Conservation (phyloP, 306 rosid species). For the Begonia peltatifolia region DNA sequence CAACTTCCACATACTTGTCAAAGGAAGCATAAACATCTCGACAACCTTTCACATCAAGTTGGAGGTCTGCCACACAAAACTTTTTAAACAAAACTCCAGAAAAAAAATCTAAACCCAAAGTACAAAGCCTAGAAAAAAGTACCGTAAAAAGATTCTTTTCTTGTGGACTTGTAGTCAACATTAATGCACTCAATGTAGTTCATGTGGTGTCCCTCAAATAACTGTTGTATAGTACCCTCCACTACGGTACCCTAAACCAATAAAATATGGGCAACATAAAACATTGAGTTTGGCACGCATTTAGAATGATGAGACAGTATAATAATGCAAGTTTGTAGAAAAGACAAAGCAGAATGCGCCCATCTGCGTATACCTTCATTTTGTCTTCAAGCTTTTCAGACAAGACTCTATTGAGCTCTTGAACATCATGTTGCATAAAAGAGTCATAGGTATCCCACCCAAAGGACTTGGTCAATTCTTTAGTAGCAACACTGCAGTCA, state of each 20-base stretch:
- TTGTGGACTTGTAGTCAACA: conserved; percentile 81
- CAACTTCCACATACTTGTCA: conserved; percentile 91
- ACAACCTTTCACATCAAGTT: conserved; percentile 95
- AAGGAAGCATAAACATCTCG: conserved; percentile 86
- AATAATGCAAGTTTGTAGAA: too few relatives aligned
- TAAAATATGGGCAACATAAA: conserved; percentile 8
- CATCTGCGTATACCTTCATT: conserved; percentile 54
- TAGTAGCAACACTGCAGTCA: conserved; percentile 77
- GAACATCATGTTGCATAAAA: conserved; percentile 96
- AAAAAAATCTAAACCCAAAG: conserved; percentile 1
- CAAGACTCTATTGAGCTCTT: conserved; percentile 89
- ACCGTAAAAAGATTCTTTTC: conserved; percentile 96
- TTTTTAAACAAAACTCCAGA: conserved; percentile 3
- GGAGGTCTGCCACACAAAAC: conserved; percentile 49
- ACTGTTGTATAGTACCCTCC: conserved; percentile 86
- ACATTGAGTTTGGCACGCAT: conserved; percentile 1
- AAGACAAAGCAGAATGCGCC: too few relatives aligned
- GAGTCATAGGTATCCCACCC: conserved; percentile 97
- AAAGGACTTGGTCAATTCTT: conserved; percentile 88
- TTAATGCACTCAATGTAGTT: conserved; percentile 85
- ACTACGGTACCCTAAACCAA: conserved; percentile 83
- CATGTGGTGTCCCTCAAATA: conserved; percentile 98
- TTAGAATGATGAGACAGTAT: too few relatives aligned
- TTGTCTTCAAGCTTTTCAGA: conserved; percentile 93
- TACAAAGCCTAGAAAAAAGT: conserved; percentile 16